Base-by-base conservation (phyloP, 768 basidiomycete species). In the Astraeus odoratus region DNA sequence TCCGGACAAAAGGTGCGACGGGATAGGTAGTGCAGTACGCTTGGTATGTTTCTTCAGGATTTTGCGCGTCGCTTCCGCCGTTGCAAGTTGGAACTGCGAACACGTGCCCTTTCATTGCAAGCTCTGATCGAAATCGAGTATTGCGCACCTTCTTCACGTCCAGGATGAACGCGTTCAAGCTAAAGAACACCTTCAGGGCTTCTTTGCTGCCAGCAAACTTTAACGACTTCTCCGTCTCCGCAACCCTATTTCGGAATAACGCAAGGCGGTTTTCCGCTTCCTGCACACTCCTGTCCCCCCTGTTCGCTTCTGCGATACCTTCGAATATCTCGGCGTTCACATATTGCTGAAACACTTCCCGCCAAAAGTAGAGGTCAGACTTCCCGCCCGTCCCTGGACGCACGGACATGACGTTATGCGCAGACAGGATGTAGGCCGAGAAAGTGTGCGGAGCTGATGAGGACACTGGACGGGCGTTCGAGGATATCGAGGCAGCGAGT, bases 11-110 rank as follows among this genome's bases (percentile, higher is more conserved):
- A 56, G 45, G 42, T 59, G 47, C 10, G 49, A 49, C 2, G 82
- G 74, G 51, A 85, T 71, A 1, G 87, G 84, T 8, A 97, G 69
- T 0, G 86, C 80, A 0, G 92, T 95, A 3, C 89, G 81, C 59
- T 95, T 95, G 23, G 87, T 76, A 58, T 94, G 93, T 59, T 96
- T 96, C 73, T 95, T 95, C 42, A 95, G 75, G 48, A 92, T 92
- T 67, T 96, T 96, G 27, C 91, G 79, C 2, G 84, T 86, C 2
- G 92, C 93, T 62, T 95, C 91, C 6, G 83, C 74, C 57, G 90
- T 95, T 6, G 88, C 91, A 30, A 75, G 58, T 56, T 91, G 84
- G 57, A 92, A 89, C 85, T 86, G 27, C 15, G 16, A 10, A 51
- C 19, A 22, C 8, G 30, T n/a, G n/a, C n/a, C n/a, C n/a, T n/a